Evolutionary conservation across 2,329 filamentous ascomycete genomes (phyloP), one percentile per base, ranked within the genome.

Genomic region (Aureobasidium sp.): DNA sequence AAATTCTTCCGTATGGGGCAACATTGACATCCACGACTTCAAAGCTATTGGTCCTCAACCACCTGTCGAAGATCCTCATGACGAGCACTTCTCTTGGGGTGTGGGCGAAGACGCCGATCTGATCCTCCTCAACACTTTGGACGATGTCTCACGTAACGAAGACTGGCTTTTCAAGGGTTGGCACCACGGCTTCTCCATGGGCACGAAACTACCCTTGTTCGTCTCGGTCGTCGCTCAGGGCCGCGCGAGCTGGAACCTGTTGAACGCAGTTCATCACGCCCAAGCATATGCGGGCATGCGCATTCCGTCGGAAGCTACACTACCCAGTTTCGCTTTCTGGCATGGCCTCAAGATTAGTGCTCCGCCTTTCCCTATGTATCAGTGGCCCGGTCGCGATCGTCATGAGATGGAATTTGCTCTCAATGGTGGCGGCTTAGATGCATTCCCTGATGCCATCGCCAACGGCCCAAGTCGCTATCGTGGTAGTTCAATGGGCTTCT

Each of bases 61-160:
- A 0, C 87, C 83, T 0, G 79, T 80, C 2, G 86, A 89, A 68
- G 89, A 93, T 57, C 52, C 66, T 7, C 59, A 55, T 7, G 87
- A 88, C 65, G 91, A 96, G 70, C 84, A 86, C 66, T 90, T 92
- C 71, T 75, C 81, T 59, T 96, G 91, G 91, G 92, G 92, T 34
- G 88, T 93, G 1, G 89, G 85, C 57, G 91, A 96, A 73, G 89
- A 94, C 59, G 91, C 92, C 12, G 92, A 97, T 73, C 83, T 94
- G 66, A 59, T 67, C 13, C 60, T 67, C 8, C 52, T 66, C 5
- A 62, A 61, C 43, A 61, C 56, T 2, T 12, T 66, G 13, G 50
- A 59, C 48, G 64, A 66, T 20, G 65, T 63, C 10, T 48, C 43
- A 20, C 56, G 62, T 10, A 57, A 65, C 37, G 59, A 66, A n/a